Percentiles rank a stretch among this genome's conserved stretches.
Evolutionary conservation across 1,284 basidiomycete genomes (phyloP).

Genomic region (Phlebopus sp.): DNA sequence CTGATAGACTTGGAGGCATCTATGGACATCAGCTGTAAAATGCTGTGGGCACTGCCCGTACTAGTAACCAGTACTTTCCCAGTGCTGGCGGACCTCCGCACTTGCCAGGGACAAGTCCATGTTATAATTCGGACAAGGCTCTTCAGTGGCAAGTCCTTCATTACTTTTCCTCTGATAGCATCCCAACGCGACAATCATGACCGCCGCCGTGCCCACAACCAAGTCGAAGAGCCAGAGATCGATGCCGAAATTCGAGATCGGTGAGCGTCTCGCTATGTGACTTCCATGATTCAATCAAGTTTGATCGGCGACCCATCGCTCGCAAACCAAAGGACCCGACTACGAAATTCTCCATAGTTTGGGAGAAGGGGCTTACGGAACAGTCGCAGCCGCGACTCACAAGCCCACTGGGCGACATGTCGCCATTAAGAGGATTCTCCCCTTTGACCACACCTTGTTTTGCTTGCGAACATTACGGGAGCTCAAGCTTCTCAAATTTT

Average conservation of each 20-base stretch:
- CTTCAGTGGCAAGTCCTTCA: no score
- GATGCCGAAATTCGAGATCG: slow-evolving; percentile 67
- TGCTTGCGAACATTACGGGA: slow-evolving; percentile 76
- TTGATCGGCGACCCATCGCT: slow-evolving; percentile 11
- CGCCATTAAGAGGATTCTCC: slow-evolving; percentile 84
- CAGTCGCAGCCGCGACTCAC: slow-evolving; percentile 67
- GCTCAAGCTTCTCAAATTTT: slow-evolving; percentile 80
- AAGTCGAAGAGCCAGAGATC: slow-evolving; percentile 33
- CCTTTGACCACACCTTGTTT: slow-evolving; percentile 82
- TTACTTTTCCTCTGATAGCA: background rate
- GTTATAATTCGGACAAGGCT: no score
- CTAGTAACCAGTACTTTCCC: background rate
- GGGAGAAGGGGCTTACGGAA: slow-evolving; percentile 79
- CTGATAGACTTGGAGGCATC: no score
- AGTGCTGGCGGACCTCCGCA: no score
- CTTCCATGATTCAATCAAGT: slow-evolving; percentile 5
- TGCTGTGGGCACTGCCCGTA: slow-evolving; percentile 2
- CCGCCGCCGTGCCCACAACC: slow-evolving; percentile 8
- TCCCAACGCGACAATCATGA: slow-evolving; percentile 6
- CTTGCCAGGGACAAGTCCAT: no score
- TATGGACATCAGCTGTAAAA: no score
- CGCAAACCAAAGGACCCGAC: slow-evolving; percentile 51
- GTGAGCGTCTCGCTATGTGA: slow-evolving; percentile 34
- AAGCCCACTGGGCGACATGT: slow-evolving; percentile 62
- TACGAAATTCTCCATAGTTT: slow-evolving; percentile 74